Conservation (phyloP, 2,329 filamentous ascomycete genomes). For the Lecanoromycetidae sp. region DNA sequence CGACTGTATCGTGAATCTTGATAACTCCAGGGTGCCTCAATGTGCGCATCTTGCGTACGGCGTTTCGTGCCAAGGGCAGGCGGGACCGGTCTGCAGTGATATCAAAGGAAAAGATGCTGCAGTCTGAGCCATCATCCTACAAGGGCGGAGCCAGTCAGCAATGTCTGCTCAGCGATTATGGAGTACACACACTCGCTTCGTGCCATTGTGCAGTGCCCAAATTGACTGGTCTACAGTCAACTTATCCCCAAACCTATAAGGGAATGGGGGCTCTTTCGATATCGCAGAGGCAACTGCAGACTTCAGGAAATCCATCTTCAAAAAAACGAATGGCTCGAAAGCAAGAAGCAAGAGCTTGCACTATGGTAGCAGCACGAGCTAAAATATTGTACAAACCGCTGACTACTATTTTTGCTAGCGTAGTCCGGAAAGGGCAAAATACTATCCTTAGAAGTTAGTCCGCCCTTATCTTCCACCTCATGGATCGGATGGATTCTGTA, state of each 20-base stretch:
- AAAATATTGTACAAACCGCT: no score
- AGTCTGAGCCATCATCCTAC: conserved; percentile 85
- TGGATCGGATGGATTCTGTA: no score
- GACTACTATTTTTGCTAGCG: no score
- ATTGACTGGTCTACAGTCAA: conserved; percentile 88
- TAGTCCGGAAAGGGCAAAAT: no score
- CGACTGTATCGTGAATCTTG: conserved; percentile 85
- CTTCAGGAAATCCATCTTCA: conserved; percentile 86
- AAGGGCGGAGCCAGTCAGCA: conserved; percentile 14
- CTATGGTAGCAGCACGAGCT: no score
- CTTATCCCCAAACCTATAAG: conserved; percentile 83
- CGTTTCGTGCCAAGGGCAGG: conserved; percentile 81
- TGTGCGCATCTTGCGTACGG: conserved; percentile 83
- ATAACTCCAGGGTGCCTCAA: conserved; percentile 89
- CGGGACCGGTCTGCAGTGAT: conserved; percentile 66
- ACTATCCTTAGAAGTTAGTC: no score
- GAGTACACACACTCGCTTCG: conserved; percentile 56
- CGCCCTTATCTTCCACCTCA: no score
- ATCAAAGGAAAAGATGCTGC: conserved; percentile 96
- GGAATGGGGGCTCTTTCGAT: conserved; percentile 83
- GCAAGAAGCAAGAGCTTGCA: neutral
- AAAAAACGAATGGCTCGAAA: neutral
- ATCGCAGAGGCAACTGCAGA: conserved; percentile 95
- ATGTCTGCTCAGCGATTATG: neutral
- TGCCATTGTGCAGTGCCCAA: conserved; percentile 93